These are phyloP conservation scores for Cyanodermella asteris DNA, from an alignment of 2,329 filamentous ascomycete genomes.

Conservation along the genomic window DNA sequence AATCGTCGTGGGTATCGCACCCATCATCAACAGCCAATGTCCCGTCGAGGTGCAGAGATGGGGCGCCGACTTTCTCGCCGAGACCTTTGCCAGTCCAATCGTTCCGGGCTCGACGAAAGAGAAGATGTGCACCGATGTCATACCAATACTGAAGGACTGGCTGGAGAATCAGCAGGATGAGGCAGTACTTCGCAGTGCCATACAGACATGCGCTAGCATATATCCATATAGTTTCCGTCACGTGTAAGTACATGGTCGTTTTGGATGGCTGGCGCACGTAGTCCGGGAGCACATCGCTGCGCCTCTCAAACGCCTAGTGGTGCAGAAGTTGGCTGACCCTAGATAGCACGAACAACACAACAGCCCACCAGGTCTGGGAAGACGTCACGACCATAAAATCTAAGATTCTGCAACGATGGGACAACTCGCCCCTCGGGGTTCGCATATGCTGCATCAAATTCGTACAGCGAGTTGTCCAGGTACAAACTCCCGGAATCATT, in stretches of 20 bases:
- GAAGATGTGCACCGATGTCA: constrained; percentile 50
- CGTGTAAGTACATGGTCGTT: constrained; percentile 48
- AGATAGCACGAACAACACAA: constrained; percentile 68
- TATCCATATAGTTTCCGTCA: constrained; percentile 82
- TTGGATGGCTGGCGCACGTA: no score
- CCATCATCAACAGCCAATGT: constrained; percentile 58
- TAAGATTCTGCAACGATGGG: constrained; percentile 74
- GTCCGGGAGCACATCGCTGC: no score
- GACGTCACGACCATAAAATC: constrained; percentile 75
- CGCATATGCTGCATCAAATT: constrained; percentile 96
- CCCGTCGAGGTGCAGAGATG: constrained; percentile 73
- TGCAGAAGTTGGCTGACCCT: no score
- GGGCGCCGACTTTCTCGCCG: constrained; percentile 87
- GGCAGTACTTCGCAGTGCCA: constrained; percentile 61
- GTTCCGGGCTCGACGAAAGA: constrained; percentile 59
- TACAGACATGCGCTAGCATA: constrained; percentile 77
- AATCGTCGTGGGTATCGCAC: constrained; percentile 81
- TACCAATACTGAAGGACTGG: constrained; percentile 53
- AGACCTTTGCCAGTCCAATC: constrained; percentile 85
- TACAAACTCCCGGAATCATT: constrained; percentile 68
- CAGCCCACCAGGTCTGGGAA: constrained; percentile 67
- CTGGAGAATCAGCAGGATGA: constrained; percentile 55
- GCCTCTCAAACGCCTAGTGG: no score
- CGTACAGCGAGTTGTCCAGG: constrained; percentile 74
- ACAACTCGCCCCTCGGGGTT: constrained; percentile 51